Evolutionary conservation across 805 yeast species (phyloP), one percentile per base, ranked within the genome.

Genomic region (Candida peoriensis): DNA sequence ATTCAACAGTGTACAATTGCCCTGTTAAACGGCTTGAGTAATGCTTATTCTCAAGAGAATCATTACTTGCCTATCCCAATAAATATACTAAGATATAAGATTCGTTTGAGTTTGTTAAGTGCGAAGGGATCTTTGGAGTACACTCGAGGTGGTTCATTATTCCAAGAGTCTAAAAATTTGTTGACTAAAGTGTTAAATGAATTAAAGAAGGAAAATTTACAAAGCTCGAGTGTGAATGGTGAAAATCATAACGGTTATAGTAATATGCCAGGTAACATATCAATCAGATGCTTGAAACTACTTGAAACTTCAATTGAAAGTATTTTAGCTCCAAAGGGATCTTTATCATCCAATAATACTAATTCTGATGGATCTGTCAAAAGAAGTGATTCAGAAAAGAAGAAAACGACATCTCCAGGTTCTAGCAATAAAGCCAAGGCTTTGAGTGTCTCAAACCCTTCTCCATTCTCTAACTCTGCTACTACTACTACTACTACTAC

Each of bases 111-210:
- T 0, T 61, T 83, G 20, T 48, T 81, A 30, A 81, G 80, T 19
- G 86, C 88, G 0, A 75, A 76, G 43, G 88, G 94, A 12, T 75
- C 87, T 1, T 63, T 88, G 37, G 96, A 87, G 43, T 86, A 84
- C 52, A 78, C 85, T 3, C 76, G 85, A 52, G 87, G 88, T 24
- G 95, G 96, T 1, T 78, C 90, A 2, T 58, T 87, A 36, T 78
- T 80, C 52, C 83, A 76, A 50, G 87, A 79, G 33, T 76, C 80
- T 52, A 81, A 76, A 44, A 66, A 59, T 22, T 60, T 83, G 31
- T 58, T 87, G 30, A 57, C 64, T 15, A 70, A 63, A 20, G 66
- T 77, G 3, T 57, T 80, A 3, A 58, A 64, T 16, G 74, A 70
- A 32, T 58, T 81, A 38, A 73, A 65, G 44, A 47, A 54, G 11